These are phyloP conservation scores for Pilasporangium apinafurcum DNA, from an alignment of 352 stramenopile genomes.

Conservation along the genomic window DNA sequence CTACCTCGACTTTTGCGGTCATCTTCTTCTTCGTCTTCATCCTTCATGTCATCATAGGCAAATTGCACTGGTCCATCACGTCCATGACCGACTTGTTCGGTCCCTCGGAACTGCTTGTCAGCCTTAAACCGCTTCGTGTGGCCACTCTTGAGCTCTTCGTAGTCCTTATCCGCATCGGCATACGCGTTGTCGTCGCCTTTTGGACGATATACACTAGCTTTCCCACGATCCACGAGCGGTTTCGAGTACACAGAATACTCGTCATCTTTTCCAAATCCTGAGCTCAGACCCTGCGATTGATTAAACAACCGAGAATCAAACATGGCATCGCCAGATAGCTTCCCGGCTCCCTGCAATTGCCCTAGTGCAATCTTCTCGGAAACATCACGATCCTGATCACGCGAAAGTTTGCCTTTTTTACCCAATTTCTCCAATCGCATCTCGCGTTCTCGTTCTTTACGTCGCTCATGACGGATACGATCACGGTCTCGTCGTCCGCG, in stretches of 20 bases:
- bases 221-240: slow-evolving; percentile 91
- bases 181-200: slow-evolving; percentile 84
- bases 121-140: slow-evolving; percentile 84
- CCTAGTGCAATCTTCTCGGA: slow-evolving; percentile 99
- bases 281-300: slow-evolving; percentile 93
- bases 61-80: slow-evolving; percentile 86
- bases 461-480: slow-evolving; percentile 85
- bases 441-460: slow-evolving; percentile 90
- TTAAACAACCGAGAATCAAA: slow-evolving; percentile 99
- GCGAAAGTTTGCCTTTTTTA: slow-evolving; percentile 87
- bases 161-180: slow-evolving; percentile 84
- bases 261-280: slow-evolving; percentile 96
- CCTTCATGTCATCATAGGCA: slow-evolving; percentile 52
- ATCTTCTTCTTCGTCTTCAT: slow-evolving; percentile 25
- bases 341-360: slow-evolving; percentile 88
- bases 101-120: slow-evolving; percentile 86
- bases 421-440: slow-evolving; percentile 94
- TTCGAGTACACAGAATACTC: slow-evolving; percentile 99
- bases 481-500: slow-evolving; percentile 42
- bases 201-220: slow-evolving; percentile 85
- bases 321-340: slow-evolving; percentile 78
- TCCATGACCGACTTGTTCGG: slow-evolving; percentile 43
- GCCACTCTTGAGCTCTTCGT: slow-evolving; percentile 86
- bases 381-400: slow-evolving; percentile 95
- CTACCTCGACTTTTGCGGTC: not conserved